Base-by-base conservation (phyloP, 768 basidiomycete genomes). In the Rhodosporidiobolus odoratus region DNA sequence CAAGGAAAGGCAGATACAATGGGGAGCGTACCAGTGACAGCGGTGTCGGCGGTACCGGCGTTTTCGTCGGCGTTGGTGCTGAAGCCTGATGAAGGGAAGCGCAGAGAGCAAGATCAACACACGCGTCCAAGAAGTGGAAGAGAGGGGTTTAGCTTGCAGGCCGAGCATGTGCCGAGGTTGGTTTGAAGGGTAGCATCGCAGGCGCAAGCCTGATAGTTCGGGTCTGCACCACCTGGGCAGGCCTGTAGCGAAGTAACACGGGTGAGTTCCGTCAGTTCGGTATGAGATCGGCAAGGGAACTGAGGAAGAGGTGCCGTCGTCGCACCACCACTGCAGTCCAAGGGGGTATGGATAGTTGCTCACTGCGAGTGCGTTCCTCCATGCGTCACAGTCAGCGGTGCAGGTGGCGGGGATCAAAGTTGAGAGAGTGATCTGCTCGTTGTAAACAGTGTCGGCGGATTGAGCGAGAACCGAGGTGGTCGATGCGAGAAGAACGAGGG, bases 111-210 rank as follows among this genome's bases (percentile, higher is more conserved):
- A n/a, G n/a, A n/a, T n/a, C n/a, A n/a, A n/a, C n/a, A n/a, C n/a
- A n/a, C n/a, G n/a, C n/a, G n/a, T n/a, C n/a, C n/a, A n/a, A n/a
- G n/a, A n/a, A n/a, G n/a, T n/a, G n/a, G n/a, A n/a, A n/a, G 57
- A 47, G 57, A 66, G 58, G n/a, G n/a, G n/a, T n/a, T n/a, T n/a
- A n/a, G n/a, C n/a, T n/a, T n/a, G 62, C 70, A 71, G 15, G 48
- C 41, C 16, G 65, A 41, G 57, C 70, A 71, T 10, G 70, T 57
- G 45, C 53, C 38, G 56, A 52, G 50, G 41, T 66, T 63, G 38
- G 30, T 12, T 32, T 62, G 41, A 25, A 63, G 63, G 1, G 60
- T 61, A 2, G 56, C 57, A 8, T 62, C 70, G 48, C 70, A 71
- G 15, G 58, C 57, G 61, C 70, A 71, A 4, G 45, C 17, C 40